A percentile compares a stretch with the other conserved stretches of the same genome.
phyloP scores from a whole-genome alignment of 169 alveolate species.

The Cryptosporidium felis region DNA sequence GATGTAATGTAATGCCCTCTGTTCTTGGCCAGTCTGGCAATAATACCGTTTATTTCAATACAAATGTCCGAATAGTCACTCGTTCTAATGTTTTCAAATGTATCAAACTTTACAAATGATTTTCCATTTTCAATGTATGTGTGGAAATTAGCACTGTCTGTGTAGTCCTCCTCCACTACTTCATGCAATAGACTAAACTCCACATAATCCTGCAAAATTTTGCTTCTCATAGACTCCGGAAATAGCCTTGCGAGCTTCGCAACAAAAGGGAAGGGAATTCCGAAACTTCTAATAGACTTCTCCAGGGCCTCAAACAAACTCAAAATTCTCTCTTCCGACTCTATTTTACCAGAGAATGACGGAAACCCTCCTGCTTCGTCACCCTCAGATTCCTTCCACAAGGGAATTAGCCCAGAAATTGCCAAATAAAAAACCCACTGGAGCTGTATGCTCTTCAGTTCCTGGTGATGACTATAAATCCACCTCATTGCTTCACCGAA shows the following conservation, averaged over 20 bases:
- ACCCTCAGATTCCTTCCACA: conserved; percentile 16
- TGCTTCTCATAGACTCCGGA: conserved; percentile 17
- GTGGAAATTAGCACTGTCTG: conserved; percentile 21
- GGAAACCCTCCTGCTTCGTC: background rate
- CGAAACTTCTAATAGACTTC: background rate
- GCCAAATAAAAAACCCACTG: conserved; percentile 54
- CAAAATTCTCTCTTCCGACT: background rate
- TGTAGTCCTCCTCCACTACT: conserved; percentile 53
- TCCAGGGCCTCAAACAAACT: conserved; percentile 16
- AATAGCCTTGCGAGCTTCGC: conserved; percentile 20
- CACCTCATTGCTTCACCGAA: conserved; percentile 60
- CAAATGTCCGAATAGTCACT: conserved; percentile 39
- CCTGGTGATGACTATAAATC: conserved; percentile 34
- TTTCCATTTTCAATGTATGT: conserved; percentile 22
- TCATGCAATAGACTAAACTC: conserved; percentile 49
- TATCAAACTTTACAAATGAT: conserved; percentile 39
- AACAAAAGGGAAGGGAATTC: conserved; percentile 46
- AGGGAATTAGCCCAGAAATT: conserved; percentile 50
- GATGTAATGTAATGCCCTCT: conserved; percentile 65
- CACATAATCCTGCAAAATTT: conserved; percentile 27
- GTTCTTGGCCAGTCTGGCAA: conserved; percentile 40
- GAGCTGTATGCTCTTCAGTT: conserved; percentile 9
- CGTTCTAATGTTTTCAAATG: conserved; percentile 16
- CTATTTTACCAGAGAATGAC: conserved; percentile 19
- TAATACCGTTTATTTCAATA: conserved; percentile 33